Base-by-base conservation (phyloP, 345 rosid species). In the Cardamine chenopodiifolia region DNA sequence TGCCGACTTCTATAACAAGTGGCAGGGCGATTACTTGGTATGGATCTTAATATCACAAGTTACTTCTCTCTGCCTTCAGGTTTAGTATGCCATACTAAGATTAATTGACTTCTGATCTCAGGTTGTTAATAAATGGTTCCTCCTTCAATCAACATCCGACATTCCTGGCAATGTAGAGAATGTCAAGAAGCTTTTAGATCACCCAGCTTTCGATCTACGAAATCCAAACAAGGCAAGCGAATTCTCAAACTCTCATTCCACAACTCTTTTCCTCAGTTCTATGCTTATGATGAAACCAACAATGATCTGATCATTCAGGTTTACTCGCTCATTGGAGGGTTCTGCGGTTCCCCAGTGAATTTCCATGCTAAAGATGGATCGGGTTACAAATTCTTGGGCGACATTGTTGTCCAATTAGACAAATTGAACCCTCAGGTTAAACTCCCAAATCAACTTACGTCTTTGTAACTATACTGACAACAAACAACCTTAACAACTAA, bases 121-220 rank as follows among this genome's bases (percentile, higher is more conserved):
- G 99, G 99, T 95, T 65, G 95, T 92, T 74, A 92, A 90, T 77
- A 96, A 96, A 79, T 96, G 99, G 99, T 96, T 92, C 77, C 76
- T 91, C 35, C 96, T 92, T 76, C 98, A 96, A 87, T 91, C 99
- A 15, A 79, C 76, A 82, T 90, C 98, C 0, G 86, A 92, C 66
- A 62, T 90, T 81, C 96, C 95, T 39, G 90, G 91, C 28, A 96
- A 96, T 73, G 90, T 92, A 49, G 91, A 90, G 81, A 92, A 88
- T 68, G 94, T 92, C 12, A 80, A 72, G 68, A 89, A 82, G 28
- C 98, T 92, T 66, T 58, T 88, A 65, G 82, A 78, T 40, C 98
- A 96, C 78, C 96, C 95, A 5, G 92, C 98, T 35, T 92, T 92
- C 31, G 99, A 92, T 84, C 65, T 96, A 49, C 91, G 90, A 22